Evolutionary conservation across 2,329 filamentous ascomycete species (phyloP).

Genomic region (Colletotrichum cereale): DNA sequence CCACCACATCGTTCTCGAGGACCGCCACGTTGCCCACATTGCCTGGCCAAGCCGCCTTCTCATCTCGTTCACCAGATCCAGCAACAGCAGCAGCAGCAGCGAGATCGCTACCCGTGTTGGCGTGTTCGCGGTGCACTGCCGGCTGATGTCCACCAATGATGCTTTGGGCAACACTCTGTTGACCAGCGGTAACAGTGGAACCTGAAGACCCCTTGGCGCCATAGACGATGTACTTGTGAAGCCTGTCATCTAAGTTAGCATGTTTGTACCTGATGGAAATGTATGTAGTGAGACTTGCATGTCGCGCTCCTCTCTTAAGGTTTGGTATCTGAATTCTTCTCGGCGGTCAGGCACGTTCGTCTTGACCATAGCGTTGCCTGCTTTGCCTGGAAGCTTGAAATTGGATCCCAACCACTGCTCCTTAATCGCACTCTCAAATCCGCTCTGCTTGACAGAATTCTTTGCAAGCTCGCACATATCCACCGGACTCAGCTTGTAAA

Average conservation of each 20-base stretch:
- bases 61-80: not conserved
- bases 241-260: constrained; percentile 22
- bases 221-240: constrained; percentile 35
- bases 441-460: constrained; percentile 94
- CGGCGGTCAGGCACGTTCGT: constrained; percentile 96
- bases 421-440: constrained; percentile 91
- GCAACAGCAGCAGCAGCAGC: not conserved
- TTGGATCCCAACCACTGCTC: constrained; percentile 89
- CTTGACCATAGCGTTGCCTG: constrained; percentile 93
- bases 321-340: constrained; percentile 90
- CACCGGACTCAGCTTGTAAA: constrained; percentile 95
- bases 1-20: constrained; percentile 13
- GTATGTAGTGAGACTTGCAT: constrained; percentile 72
- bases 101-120: not conserved
- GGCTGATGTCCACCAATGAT: constrained; percentile 28
- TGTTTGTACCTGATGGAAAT: not conserved
- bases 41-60: not conserved
- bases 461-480: constrained; percentile 99
- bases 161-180: constrained; percentile 25
- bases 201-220: constrained; percentile 13
- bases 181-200: constrained; percentile 6
- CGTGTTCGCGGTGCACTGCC: constrained; percentile 10
- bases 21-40: not conserved
- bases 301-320: constrained; percentile 82
- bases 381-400: constrained; percentile 81